A percentile compares a stretch with the other conserved stretches of the same genome.
These are phyloP conservation scores for Neofusicoccum sp. DNA, from an alignment of 2,329 filamentous ascomycete species.

Conservation along the genomic window DNA sequence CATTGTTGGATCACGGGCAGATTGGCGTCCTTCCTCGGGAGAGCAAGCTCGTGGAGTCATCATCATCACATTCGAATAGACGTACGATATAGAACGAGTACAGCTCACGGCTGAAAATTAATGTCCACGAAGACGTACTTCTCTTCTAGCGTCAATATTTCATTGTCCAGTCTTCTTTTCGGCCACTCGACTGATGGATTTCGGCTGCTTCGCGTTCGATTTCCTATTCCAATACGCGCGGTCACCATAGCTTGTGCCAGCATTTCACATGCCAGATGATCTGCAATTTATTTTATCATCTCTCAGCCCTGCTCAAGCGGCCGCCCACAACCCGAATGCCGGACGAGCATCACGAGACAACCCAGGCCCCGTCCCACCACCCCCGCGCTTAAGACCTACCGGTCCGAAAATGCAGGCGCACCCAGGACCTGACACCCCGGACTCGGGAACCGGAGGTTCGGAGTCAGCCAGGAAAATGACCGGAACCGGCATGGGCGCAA, in stretches of 20 bases:
- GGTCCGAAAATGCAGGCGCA: background rate
- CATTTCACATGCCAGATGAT: background rate
- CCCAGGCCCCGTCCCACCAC: background rate
- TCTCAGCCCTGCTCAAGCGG: background rate
- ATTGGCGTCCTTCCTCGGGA: background rate
- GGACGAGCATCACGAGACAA: background rate
- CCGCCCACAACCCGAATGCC: background rate
- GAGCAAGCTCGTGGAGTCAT: constrained; percentile 6
- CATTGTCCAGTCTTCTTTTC: background rate
- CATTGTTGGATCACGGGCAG: constrained; percentile 1
- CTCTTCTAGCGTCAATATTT: background rate
- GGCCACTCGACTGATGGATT: background rate
- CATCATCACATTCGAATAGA: constrained; percentile 16
- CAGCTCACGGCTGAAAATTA: constrained; percentile 18
- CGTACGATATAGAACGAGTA: constrained; percentile 19
- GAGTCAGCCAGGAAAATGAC: background rate
- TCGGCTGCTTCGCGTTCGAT: background rate
- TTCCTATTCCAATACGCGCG: background rate
- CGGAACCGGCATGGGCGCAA: background rate
- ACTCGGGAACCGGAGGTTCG: background rate
- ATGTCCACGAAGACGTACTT: constrained; percentile 15
- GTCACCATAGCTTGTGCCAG: background rate
- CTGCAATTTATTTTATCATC: background rate
- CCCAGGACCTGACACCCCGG: background rate
- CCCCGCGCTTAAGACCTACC: background rate